phyloP scores from a whole-genome alignment of 2,329 filamentous ascomycete genomes.

The Colletotrichum filicis region DNA sequence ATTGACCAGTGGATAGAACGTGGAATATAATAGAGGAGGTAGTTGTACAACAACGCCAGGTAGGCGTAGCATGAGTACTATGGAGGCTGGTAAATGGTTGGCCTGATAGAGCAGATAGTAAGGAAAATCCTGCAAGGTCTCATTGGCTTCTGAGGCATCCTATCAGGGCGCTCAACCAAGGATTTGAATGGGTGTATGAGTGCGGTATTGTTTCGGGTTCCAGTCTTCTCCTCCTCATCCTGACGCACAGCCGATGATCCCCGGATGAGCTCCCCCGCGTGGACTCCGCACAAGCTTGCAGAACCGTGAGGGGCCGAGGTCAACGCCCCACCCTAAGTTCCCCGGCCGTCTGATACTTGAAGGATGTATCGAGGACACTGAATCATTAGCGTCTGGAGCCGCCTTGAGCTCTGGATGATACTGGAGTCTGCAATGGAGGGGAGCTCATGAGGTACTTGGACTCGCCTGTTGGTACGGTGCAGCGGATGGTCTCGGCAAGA shows the following conservation, averaged over 20 bases:
- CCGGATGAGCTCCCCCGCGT: neutral
- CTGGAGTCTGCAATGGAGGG: neutral
- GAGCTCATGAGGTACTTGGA: neutral
- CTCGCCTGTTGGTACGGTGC: no score
- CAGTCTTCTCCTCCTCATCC: neutral
- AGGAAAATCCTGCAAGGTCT: neutral
- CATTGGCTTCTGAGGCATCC: neutral
- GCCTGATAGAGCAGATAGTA: neutral
- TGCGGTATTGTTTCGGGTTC: neutral
- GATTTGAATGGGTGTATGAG: neutral
- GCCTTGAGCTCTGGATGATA: neutral
- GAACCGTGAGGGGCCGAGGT: conserved; percentile 14
- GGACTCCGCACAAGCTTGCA: conserved; percentile 2
- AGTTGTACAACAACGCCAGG: neutral
- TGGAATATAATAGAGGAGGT: no score
- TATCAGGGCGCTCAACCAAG: neutral
- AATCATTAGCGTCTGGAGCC: neutral
- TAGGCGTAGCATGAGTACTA: neutral
- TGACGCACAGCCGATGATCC: neutral
- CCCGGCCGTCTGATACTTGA: neutral
- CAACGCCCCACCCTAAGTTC: neutral
- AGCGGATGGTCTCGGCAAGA: neutral
- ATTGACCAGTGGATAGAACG: no score
- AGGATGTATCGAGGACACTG: neutral
- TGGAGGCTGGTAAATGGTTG: neutral